These are phyloP conservation scores for Citrullus amarus DNA, from an alignment of 306 rosid genomes.

Conservation along the genomic window DNA sequence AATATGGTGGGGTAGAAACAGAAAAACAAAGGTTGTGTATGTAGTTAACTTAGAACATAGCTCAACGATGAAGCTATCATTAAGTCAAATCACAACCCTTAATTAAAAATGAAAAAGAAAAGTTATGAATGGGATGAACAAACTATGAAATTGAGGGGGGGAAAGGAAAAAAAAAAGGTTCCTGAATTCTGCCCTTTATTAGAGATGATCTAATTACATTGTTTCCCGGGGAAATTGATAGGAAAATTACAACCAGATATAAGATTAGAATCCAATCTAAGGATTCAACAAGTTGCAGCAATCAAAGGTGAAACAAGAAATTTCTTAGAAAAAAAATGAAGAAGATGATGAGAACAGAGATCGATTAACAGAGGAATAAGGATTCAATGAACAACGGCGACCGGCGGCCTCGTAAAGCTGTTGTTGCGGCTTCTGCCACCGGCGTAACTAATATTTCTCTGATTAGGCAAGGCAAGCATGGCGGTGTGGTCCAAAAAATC, in stretches of 20 bases:
- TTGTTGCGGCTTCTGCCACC: constrained; percentile 9
- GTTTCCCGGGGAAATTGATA: not conserved
- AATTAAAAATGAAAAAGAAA: too few relatives aligned
- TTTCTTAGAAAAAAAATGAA: not conserved
- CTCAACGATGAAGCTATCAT: too few relatives aligned
- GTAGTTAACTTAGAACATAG: too few relatives aligned
- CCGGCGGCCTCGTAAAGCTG: not conserved
- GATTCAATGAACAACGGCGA: constrained; percentile 64
- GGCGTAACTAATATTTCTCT: constrained; percentile 46
- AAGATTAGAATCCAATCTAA: not conserved
- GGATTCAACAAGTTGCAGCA: not conserved
- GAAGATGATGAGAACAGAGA: not conserved
- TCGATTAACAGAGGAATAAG: not conserved
- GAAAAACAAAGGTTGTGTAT: too few relatives aligned
- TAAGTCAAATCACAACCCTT: too few relatives aligned
- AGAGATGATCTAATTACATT: not conserved
- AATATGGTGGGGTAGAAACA: too few relatives aligned
- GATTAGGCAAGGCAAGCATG: constrained; percentile 90
- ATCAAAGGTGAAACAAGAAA: not conserved
- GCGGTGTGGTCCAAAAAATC: constrained; percentile 94
- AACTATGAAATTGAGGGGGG: too few relatives aligned
- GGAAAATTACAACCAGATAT: not conserved
- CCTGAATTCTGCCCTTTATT: not conserved
- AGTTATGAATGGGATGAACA: not conserved
- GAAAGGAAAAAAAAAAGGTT: too few relatives aligned